These are phyloP conservation scores for Beauveria caledonica DNA, from an alignment of 2,329 filamentous ascomycete species.

Conservation along the genomic window DNA sequence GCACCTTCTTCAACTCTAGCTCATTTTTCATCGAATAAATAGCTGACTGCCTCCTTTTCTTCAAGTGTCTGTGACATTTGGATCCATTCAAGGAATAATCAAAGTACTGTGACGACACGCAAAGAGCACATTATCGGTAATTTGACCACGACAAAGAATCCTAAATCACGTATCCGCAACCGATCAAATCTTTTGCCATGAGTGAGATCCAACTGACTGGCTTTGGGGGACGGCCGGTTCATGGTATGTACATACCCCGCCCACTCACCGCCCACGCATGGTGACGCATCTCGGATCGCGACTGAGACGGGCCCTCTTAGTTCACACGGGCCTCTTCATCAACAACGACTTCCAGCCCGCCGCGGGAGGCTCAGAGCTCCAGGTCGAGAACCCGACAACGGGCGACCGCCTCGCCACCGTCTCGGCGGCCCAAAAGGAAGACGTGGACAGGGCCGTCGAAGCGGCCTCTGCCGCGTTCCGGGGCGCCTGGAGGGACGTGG, in stretches of 20 bases:
- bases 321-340: conserved; percentile 11
- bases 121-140: background rate
- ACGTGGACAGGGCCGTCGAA: conserved; percentile 13
- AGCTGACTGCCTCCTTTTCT: background rate
- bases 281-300: background rate
- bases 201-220: background rate
- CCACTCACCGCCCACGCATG: background rate
- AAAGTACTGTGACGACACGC: background rate
- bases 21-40: background rate
- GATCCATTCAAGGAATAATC: background rate
- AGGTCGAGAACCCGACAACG: conserved; percentile 17
- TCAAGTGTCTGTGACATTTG: background rate
- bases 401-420: conserved; percentile 17
- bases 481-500: conserved; percentile 7
- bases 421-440: conserved; percentile 12
- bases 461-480: conserved; percentile 14
- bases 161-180: background rate
- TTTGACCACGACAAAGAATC: background rate
- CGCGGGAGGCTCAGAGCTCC: conserved; percentile 3
- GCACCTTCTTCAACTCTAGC: background rate
- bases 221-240: background rate
- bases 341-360: conserved; percentile 12
- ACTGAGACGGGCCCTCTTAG: background rate
- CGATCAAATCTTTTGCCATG: background rate
- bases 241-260: background rate